A percentile compares a stretch with the other conserved stretches of the same genome.
Evolutionary conservation across 1,284 basidiomycete genomes (phyloP).

Genomic region (Agroathelia rolfsii): DNA sequence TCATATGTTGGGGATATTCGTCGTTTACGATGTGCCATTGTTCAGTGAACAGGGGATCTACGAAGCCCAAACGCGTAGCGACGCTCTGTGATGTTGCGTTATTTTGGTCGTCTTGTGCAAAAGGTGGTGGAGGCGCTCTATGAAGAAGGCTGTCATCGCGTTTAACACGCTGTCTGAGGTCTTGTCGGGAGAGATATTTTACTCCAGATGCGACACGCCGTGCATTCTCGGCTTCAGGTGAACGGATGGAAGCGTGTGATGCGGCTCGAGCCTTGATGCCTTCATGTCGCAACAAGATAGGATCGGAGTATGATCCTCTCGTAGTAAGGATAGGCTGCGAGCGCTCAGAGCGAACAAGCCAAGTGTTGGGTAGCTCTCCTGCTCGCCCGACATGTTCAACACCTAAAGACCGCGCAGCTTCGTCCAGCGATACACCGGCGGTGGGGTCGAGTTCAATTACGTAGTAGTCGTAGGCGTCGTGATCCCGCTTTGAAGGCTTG

Average conservation of each 20-base stretch:
- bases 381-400: slow-evolving; percentile 84
- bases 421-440: slow-evolving; percentile 40
- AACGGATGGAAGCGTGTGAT: slow-evolving; percentile 24
- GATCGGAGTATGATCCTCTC: slow-evolving; percentile 32
- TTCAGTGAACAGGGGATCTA: slow-evolving; percentile 78
- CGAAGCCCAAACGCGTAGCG: slow-evolving; percentile 58
- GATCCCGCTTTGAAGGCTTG: slow-evolving; percentile 39
- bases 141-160: slow-evolving; percentile 22
- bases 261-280: slow-evolving; percentile 30
- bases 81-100: slow-evolving; percentile 35
- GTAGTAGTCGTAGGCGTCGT: slow-evolving; percentile 86
- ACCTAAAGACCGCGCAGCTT: slow-evolving; percentile 54
- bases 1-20: slow-evolving; percentile 64
- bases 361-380: slow-evolving; percentile 78
- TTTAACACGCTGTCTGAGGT: slow-evolving; percentile 54
- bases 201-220: slow-evolving; percentile 42
- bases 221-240: slow-evolving; percentile 28
- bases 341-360: slow-evolving; percentile 69
- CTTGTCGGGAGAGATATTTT: slow-evolving; percentile 47
- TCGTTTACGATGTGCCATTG: slow-evolving; percentile 94
- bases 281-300: slow-evolving; percentile 42
- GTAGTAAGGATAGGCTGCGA: slow-evolving; percentile 17
- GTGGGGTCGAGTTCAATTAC: slow-evolving; percentile 67
- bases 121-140: slow-evolving; percentile 49
- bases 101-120: slow-evolving; percentile 16